A percentile compares a stretch with the other conserved stretches of the same genome.
These are phyloP conservation scores for Gastrolobium villosum DNA, from an alignment of 306 rosid genomes.

Conservation along the genomic window DNA sequence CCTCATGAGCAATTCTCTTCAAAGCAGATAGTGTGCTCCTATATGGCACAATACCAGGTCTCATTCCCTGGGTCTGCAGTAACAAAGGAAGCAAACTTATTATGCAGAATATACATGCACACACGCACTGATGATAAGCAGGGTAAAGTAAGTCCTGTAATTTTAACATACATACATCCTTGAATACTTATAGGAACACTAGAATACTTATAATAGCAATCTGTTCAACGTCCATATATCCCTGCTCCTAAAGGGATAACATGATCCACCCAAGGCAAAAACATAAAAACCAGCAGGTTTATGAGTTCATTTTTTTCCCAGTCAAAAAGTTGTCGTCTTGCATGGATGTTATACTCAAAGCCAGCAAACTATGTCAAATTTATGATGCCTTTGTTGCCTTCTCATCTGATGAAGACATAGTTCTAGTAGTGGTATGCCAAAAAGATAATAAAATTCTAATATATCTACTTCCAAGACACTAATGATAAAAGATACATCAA, in stretches of 20 bases:
- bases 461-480: neutral
- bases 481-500: neutral
- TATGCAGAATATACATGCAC: neutral
- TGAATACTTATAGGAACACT: neutral
- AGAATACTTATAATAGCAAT: conserved; percentile 5
- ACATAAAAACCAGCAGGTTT: neutral
- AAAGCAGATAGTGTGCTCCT: conserved; percentile 68
- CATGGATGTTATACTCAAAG: neutral
- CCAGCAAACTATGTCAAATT: neutral
- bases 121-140: neutral
- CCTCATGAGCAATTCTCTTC: conserved; percentile 72
- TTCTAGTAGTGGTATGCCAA: conserved; percentile 44
- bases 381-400: neutral
- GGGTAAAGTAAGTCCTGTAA: neutral
- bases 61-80: conserved; percentile 70
- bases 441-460: neutral
- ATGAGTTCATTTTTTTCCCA: neutral
- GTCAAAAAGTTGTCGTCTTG: neutral
- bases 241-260: neutral
- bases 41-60: conserved; percentile 64
- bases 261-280: neutral
- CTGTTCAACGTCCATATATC: neutral
- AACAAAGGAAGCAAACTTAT: conserved; percentile 1
- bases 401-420: conserved; percentile 28
- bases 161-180: neutral